Base-by-base conservation (phyloP, 768 basidiomycete genomes). In the Pleurotus tuoliensis region DNA sequence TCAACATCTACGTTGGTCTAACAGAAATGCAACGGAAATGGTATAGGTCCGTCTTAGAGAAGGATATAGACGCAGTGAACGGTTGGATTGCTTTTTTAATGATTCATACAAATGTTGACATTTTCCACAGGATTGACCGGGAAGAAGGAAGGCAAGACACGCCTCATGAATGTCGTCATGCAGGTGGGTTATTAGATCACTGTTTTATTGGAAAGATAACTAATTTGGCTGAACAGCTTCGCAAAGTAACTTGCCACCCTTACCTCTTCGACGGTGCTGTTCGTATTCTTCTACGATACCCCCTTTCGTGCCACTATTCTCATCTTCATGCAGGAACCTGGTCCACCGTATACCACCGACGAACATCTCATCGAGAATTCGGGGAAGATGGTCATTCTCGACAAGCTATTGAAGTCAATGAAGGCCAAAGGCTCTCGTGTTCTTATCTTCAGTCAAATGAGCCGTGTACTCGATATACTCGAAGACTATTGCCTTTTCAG, bases 131-230 rank as follows among this genome's bases (percentile, higher is more conserved):
- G 92, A 40, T 76, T 94, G 30, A 92, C 92, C 1, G 94, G 95
- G 6, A 98, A 97, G 81, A 98, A 98, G 68, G 97, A 99, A 69
- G 96, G 96, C 55, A 99, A 98, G 76, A 98, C 95, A 3, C 78
- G 96, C 34, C 71, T 98, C 50, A 93, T 98, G 87, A 99, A 98
- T 68, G 94, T 99, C 80, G 97, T 98, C 59, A 98, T 98, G 97
- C 97, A 99, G 80, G 82, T 92, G 56, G 16, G 63, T 55, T 45
- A 7, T 41, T n/a, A 57, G n/a, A 47, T 43, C 47, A 25, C 50
- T 56, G 11, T 9, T 40, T 27, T 51, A 27, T 11, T 8, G 44
- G 25, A 2, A 15, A 51, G 20, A 8, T 12, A 15, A 37, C 16
- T 41, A 13, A 8, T 59, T 53, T 55, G 30, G 64, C 8, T 6